Evolutionary conservation across 768 basidiomycete genomes (phyloP).

Genomic region (Boletus pseudo-olivaceus): DNA sequence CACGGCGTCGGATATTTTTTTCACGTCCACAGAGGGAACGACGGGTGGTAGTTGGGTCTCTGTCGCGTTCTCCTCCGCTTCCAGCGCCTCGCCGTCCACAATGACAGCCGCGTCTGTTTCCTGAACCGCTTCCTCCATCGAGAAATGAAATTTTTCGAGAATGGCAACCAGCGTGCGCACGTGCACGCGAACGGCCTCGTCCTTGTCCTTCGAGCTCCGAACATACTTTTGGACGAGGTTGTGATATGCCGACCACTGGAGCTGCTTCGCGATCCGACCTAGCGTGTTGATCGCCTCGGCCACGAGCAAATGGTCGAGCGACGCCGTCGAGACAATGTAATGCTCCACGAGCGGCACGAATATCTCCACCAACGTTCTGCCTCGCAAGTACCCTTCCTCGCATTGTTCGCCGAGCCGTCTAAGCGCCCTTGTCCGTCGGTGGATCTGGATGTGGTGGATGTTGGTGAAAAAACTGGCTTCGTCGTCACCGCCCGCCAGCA

Average conservation of each 20-base stretch:
- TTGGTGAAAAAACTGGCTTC: slow-evolving; percentile 98
- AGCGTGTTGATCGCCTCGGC: slow-evolving; percentile 84
- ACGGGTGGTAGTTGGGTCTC: slow-evolving; percentile 5
- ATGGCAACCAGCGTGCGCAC: slow-evolving; percentile 82
- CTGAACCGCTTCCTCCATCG: slow-evolving; percentile 59
- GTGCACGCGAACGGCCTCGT: slow-evolving; percentile 71
- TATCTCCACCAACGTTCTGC: slow-evolving; percentile 70
- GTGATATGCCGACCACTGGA: slow-evolving; percentile 85
- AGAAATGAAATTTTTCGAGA: slow-evolving; percentile 89
- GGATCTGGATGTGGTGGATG: slow-evolving; percentile 88
- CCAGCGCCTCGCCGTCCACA: slow-evolving; percentile 29
- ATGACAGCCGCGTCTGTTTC: slow-evolving; percentile 28
- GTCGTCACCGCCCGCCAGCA: slow-evolving; percentile 84
- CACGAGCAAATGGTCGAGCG: slow-evolving; percentile 80
- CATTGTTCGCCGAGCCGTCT: slow-evolving; percentile 79
- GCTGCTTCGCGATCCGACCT: slow-evolving; percentile 70
- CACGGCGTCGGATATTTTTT: slow-evolving; percentile 69
- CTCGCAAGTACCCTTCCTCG: slow-evolving; percentile 60
- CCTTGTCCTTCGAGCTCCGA: slow-evolving; percentile 62
- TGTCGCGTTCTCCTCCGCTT: slow-evolving; percentile 24
- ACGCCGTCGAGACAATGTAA: slow-evolving; percentile 60
- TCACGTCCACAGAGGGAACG: slow-evolving; percentile 15
- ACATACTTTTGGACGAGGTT: slow-evolving; percentile 78
- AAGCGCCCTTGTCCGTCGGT: slow-evolving; percentile 83
- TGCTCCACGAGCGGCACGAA: slow-evolving; percentile 86